A percentile compares a stretch with the other conserved stretches of the same genome.
phyloP scores from a whole-genome alignment of 1,284 basidiomycete genomes.

The Leccinum ponderosum region DNA sequence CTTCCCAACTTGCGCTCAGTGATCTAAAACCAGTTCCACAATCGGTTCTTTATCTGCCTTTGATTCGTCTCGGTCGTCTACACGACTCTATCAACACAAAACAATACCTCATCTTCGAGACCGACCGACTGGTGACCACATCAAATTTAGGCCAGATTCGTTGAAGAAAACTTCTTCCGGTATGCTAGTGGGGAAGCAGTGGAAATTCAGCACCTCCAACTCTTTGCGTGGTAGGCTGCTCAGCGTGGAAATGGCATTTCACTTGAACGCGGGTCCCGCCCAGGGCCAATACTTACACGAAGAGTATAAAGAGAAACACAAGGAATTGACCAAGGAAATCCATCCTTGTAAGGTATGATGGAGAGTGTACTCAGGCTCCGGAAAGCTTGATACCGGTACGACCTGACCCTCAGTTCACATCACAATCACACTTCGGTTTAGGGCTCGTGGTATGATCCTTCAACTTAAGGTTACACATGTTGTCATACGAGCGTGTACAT shows the following conservation, averaged over 20 bases:
- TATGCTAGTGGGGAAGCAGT: conserved; percentile 81
- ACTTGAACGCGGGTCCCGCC: conserved; percentile 95
- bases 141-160: conserved; percentile 73
- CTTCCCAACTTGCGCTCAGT: no score
- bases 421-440: conserved; percentile 93
- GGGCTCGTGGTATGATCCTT: conserved; percentile 92
- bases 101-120: no score
- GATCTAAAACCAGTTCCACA: no score
- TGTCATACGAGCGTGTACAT: conserved; percentile 88
- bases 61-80: no score
- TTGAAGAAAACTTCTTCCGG: conserved; percentile 95
- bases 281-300: conserved; percentile 91
- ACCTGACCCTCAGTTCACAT: conserved; percentile 59
- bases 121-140: background rate
- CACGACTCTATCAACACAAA: no score
- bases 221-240: conserved; percentile 97
- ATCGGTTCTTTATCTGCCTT: no score
- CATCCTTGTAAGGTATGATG: conserved; percentile 91
- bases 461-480: conserved; percentile 91
- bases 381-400: conserved; percentile 6
- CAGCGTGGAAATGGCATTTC: conserved; percentile 90
- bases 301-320: conserved; percentile 92
- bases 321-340: conserved; percentile 83
- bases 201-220: conserved; percentile 88
- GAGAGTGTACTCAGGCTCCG: conserved; percentile 45